Base-by-base conservation (phyloP, 139 green algal species). In the Yamagishiella unicocca region DNA sequence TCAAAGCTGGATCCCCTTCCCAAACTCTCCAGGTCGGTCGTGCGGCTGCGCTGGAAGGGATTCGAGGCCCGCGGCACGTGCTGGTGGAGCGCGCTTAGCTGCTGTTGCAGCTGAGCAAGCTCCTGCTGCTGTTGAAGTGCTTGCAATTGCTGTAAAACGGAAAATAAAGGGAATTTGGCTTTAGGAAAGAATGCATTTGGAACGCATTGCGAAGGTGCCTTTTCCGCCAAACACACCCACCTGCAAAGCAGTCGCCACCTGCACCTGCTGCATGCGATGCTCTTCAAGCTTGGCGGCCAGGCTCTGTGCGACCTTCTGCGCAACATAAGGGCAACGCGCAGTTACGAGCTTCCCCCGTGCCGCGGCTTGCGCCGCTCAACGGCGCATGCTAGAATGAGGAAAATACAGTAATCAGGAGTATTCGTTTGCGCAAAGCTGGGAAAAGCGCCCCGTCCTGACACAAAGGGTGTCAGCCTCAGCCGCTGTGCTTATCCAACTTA, bases 11-110 rank as follows among this genome's bases (percentile, higher is more conserved):
- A 40, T 9, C 31, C 2, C 43, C 43, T 9, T 2, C 80, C 78
- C 4, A 78, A 22, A 31, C 62, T 54, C 24, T 86, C 80, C 64
- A 86, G 45, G 42, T 86, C 80, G 1, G 80, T 78, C 0, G 80
- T 86, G 19, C 80, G 80, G n/a, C 80, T 86, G 21, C 80, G 62
- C 43, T 67, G 43, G 67, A 86, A 86, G 14, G 80, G n/a, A 53
- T 68, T 77, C 31, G 21, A 38, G 12, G 27, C 35, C 29, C 79
- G 42, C 38, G 74, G 78, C 27, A 37, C 50, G n/a, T n/a, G 61
- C 42, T 64, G 55, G 58, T 84, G 75, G 21, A 84, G 55, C 10
- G 38, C 55, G 42, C 29, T 40, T 1, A 84, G 8, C 17, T 84
- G 77, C 37, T 84, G 77, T 27, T 84, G 62, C 3, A 85, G 40